These are phyloP conservation scores for Boletellus sp. DNA, from an alignment of 1,284 basidiomycete species.

Conservation along the genomic window DNA sequence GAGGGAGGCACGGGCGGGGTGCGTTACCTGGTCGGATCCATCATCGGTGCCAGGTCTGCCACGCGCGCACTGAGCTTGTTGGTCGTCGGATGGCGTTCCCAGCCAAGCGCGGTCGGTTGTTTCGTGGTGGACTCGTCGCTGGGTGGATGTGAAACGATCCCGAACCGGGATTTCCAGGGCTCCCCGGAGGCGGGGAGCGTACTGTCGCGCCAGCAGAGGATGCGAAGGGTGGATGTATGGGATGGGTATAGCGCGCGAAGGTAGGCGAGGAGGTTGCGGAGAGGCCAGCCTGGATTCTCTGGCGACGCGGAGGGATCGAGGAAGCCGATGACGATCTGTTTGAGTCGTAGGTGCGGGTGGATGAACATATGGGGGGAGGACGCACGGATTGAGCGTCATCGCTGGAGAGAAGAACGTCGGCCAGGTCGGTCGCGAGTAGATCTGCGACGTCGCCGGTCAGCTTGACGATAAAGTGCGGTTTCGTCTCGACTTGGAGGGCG, in stretches of 20 bases:
- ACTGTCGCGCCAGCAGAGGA: conserved; percentile 74
- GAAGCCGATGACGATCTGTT: conserved; percentile 69
- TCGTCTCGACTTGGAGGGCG: conserved; percentile 40
- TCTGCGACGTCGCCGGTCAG: conserved; percentile 31
- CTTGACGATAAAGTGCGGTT: conserved; percentile 61
- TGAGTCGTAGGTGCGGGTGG: not conserved
- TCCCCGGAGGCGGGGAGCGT: conserved; percentile 42
- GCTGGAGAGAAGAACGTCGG: conserved; percentile 49
- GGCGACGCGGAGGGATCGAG: conserved; percentile 83
- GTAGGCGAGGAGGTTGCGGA: conserved; percentile 88
- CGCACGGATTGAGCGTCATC: conserved; percentile 40
- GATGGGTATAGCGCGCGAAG: conserved; percentile 58
- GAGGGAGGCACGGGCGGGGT: too few relatives aligned
- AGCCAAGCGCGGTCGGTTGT: conserved; percentile 74
- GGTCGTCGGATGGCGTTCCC: conserved; percentile 84
- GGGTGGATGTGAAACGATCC: conserved; percentile 40
- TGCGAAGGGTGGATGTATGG: conserved; percentile 48
- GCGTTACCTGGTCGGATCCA: conserved; percentile 78
- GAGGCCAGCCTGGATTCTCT: conserved; percentile 87
- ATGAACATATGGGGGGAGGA: not conserved
- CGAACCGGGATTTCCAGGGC: conserved; percentile 62
- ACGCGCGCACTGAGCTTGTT: conserved; percentile 86
- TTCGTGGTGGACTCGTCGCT: conserved; percentile 24
- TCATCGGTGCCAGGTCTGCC: conserved; percentile 91
- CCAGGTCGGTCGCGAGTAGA: conserved; percentile 55